Percentiles rank a stretch among this genome's conserved stretches.
These are phyloP conservation scores for Dendryphion nanum DNA, from an alignment of 2,329 filamentous ascomycete genomes.

Conservation along the genomic window DNA sequence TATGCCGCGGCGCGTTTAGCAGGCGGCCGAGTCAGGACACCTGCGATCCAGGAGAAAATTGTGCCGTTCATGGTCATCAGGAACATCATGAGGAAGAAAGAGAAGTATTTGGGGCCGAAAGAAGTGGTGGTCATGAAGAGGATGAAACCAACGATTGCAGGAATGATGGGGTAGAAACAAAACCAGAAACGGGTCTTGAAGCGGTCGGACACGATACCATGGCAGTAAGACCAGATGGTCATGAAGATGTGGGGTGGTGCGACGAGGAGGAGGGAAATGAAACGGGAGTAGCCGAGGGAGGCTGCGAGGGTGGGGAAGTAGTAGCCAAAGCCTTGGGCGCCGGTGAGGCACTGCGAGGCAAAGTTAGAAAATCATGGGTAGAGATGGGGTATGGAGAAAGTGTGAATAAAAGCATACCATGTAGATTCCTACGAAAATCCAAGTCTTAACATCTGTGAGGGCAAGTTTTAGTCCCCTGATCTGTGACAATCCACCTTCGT, in stretches of 20 bases:
- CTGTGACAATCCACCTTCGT: conserved; percentile 49
- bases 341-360: conserved; percentile 18
- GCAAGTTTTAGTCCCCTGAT: conserved; percentile 52
- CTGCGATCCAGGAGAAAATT: conserved; percentile 57
- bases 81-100: conserved; percentile 56
- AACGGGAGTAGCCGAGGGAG: conserved; percentile 54
- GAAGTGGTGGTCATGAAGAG: conserved; percentile 54
- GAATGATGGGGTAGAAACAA: conserved; percentile 45
- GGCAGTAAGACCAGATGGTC: conserved; percentile 46
- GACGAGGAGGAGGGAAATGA: conserved; percentile 56
- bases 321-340: neutral
- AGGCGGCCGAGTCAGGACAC: conserved; percentile 51
- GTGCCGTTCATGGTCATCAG: conserved; percentile 57
- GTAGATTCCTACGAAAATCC: conserved; percentile 49
- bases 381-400: too few relatives aligned
- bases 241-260: conserved; percentile 60
- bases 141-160: conserved; percentile 52
- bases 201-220: conserved; percentile 44
- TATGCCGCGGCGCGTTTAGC: conserved; percentile 56
- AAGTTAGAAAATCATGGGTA: too few relatives aligned
- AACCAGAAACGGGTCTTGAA: conserved; percentile 44
- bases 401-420: conserved; percentile 22
- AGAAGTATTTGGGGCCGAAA: conserved; percentile 57
- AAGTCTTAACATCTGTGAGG: conserved; percentile 51
- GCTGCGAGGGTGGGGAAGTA: conserved; percentile 39